Evolutionary conservation across 257 asterid species (phyloP).

Genomic region (Nicotiana tomentosiformis): DNA sequence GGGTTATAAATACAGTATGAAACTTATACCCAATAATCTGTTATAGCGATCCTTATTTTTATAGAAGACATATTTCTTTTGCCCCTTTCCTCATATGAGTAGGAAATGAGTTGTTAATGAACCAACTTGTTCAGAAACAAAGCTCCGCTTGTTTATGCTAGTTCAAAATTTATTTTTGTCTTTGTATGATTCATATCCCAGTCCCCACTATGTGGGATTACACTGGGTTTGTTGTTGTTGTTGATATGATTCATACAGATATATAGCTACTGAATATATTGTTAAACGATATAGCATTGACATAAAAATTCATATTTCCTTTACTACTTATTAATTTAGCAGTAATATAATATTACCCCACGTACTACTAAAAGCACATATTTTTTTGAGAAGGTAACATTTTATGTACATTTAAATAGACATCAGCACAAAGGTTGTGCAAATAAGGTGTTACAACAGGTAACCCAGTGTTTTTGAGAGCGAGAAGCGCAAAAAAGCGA

Average conservation of each 20-base stretch:
- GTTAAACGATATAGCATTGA: neutral
- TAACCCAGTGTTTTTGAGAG: too few relatives aligned
- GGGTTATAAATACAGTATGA: neutral
- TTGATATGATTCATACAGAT: neutral
- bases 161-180: neutral
- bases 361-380: too few relatives aligned
- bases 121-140: neutral
- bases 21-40: neutral
- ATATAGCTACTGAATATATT: neutral
- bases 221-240: too few relatives aligned
- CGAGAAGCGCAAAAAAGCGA: too few relatives aligned
- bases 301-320: neutral
- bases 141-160: too few relatives aligned
- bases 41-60: neutral
- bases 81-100: neutral
- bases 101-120: neutral
- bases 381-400: too few relatives aligned
- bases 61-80: neutral
- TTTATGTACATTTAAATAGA: too few relatives aligned
- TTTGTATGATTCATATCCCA: too few relatives aligned
- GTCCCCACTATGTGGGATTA: too few relatives aligned
- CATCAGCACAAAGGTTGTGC: too few relatives aligned
- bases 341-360: neutral
- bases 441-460: too few relatives aligned
- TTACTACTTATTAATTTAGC: neutral